Percentiles rank a stretch among this genome's conserved stretches.
phyloP scores from a whole-genome alignment of 2,329 filamentous ascomycete species.

The Didymellaceae sp. region DNA sequence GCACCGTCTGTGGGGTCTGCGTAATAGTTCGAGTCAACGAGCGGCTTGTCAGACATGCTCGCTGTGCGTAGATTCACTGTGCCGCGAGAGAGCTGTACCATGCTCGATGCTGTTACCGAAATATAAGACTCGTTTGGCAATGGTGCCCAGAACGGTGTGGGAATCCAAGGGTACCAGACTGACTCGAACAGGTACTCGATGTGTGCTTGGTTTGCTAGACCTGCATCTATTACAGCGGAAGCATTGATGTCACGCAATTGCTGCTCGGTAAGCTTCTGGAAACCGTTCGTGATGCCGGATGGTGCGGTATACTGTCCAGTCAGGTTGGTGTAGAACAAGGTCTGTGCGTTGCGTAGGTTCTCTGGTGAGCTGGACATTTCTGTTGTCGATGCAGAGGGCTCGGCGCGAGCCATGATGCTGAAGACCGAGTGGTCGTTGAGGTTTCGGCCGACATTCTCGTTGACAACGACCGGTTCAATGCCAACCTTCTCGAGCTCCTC shows the following conservation, averaged over 20 bases:
- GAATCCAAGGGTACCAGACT: conserved; percentile 34
- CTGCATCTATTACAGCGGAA: conserved; percentile 21
- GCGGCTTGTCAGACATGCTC: conserved; percentile 38
- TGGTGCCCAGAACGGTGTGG: conserved; percentile 39
- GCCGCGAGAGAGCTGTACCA: conserved; percentile 44
- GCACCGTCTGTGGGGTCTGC: conserved; percentile 41
- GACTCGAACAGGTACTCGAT: conserved; percentile 37
- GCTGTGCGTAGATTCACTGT: conserved; percentile 42
- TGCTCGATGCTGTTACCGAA: conserved; percentile 37
- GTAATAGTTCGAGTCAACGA: conserved; percentile 48
- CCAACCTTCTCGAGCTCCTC: conserved; percentile 28
- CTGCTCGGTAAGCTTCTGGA: conserved; percentile 28
- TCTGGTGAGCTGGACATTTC: conserved; percentile 31
- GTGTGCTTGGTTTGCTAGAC: conserved; percentile 36
- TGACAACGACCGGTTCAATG: conserved; percentile 34
- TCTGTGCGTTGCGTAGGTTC: conserved; percentile 35
- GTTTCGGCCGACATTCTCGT: conserved; percentile 41
- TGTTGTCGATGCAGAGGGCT: conserved; percentile 29
- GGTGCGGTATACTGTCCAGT: conserved; percentile 42
- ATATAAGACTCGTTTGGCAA: conserved; percentile 44
- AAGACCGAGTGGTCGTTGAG: conserved; percentile 34
- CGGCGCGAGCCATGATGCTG: conserved; percentile 36
- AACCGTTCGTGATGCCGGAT: conserved; percentile 42
- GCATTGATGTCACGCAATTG: conserved; percentile 30
- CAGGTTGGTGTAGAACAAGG: conserved; percentile 34